Evolutionary conservation across 257 asterid species (phyloP), one percentile per base, ranked within the genome.

Genomic region (Echites panduratus): DNA sequence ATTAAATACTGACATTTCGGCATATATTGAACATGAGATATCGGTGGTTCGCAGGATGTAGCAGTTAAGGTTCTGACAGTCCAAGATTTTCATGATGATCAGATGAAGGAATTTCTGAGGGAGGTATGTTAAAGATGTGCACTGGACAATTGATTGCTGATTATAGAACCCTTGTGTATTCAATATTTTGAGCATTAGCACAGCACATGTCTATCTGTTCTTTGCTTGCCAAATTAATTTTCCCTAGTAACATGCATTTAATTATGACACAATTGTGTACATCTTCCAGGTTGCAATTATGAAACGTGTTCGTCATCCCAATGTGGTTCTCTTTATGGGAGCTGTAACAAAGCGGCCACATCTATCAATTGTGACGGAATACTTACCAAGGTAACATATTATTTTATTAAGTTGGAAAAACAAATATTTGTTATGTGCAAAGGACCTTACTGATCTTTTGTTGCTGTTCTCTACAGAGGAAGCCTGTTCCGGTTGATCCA

Each of bases 241-340:
- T 64, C 2, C 26, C 47, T 63, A 2, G 40, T 26, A 2, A 32
- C 20, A 7, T 4, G 13, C 5, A 17, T 12, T 63, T 19, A 14
- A 20, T 38, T 63, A 22, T 29, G 68, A 35, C n/a, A 1, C 24
- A 63, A 63, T 20, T 38, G 27, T 35, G 27, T 63, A 3, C 8
- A 8, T 68, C 66, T 73, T 72, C 61, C 84, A 95, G 99, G 98
- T 95, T 68, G 95, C 99, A 68, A 92, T 95, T 17, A 92, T 95
- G 99, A 95, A 95, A 80, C 97, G 97, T 27, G 83, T 95, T 58
- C 98, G 99, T 29, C 99, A 95, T 82, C 99, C 99, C 50, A 92
- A 95, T 75, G 89, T 95, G 32, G 99, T 95, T 82, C 87, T 95
- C 66, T 95, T 95, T 84, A 95, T 95, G 99, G 99, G 99, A 24